Evolutionary conservation across 2,329 filamentous ascomycete species (phyloP).

Genomic region (Uncinocarpus reesii): DNA sequence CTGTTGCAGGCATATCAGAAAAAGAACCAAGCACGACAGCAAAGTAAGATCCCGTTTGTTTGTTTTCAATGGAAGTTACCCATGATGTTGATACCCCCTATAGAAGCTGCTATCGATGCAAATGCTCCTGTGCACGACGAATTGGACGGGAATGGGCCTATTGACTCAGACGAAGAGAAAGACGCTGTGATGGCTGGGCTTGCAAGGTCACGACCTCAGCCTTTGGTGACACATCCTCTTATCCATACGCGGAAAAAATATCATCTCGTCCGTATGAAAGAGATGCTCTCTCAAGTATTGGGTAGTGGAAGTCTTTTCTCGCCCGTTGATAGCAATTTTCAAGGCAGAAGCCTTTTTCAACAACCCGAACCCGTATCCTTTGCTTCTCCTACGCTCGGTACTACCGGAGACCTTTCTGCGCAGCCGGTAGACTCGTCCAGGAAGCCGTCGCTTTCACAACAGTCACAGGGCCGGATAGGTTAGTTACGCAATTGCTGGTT

Average conservation of each 20-base stretch:
- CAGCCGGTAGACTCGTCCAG: constrained; percentile 11
- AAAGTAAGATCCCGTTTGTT: constrained; percentile 53
- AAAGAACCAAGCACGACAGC: constrained; percentile 97
- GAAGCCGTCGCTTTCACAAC: constrained; percentile 15
- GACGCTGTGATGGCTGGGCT: constrained; percentile 68
- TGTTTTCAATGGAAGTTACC: constrained; percentile 2
- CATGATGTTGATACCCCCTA: constrained; percentile 18
- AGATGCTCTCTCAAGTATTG: constrained; percentile 51
- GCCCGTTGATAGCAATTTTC: constrained; percentile 25
- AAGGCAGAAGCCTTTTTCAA: constrained; percentile 29
- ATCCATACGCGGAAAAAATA: constrained; percentile 46
- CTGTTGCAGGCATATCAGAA: constrained; percentile 80
- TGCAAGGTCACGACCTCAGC: constrained; percentile 64
- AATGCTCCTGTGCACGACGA: constrained; percentile 84
- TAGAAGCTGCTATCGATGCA: constrained; percentile 87
- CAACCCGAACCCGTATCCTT: constrained; percentile 23
- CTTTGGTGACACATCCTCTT: constrained; percentile 55
- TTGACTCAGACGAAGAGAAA: constrained; percentile 93
- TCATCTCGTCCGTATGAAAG: constrained; percentile 52
- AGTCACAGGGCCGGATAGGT: constrained; percentile 12
- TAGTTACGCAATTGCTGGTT: constrained; percentile 9
- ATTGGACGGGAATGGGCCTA: constrained; percentile 65
- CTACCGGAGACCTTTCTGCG: constrained; percentile 19
- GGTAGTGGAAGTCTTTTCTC: constrained; percentile 40
- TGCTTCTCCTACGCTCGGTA: constrained; percentile 21